Base-by-base conservation (phyloP, 108 stramenopile genomes). In the Cyclotella cryptica region DNA sequence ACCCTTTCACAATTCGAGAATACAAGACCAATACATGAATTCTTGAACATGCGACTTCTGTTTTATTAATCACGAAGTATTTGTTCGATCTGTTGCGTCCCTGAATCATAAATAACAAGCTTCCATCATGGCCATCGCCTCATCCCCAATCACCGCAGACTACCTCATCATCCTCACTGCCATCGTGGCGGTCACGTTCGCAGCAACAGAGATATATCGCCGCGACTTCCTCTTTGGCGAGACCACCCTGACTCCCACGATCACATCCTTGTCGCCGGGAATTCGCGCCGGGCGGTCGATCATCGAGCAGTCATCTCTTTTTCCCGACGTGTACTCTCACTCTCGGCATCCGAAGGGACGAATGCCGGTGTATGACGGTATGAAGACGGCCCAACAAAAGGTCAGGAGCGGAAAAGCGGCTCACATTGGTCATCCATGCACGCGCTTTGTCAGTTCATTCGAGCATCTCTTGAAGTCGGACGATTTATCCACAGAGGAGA, bases 391-490 rank as follows among this genome's bases (percentile, higher is more conserved):
- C 22, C 13, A 55, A 8, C 3, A 55, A 12, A 55, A 24, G 55
- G 2, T 55, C 4, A 21, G 24, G 55, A 55, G 55, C 24, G 55
- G 55, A 5, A 22, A 55, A 12, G 55, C 55, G 11, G 55, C 55
- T 24, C 55, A 55, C 3, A 55, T 55, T 55, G 55, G 55, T 24
- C 55, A 55, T 55, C 55, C 55, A 21, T 55, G 55, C 8, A 55
- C 55, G n/a, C 55, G 55, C 19, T 55, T 55, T 24, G 55, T 55
- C 2, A 55, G 55, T 55, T n/a, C 55, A 8, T 55, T 55, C 24
- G 24, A 55, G 55, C 24, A 55, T 8, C 35, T 35, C 35, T 24
- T 55, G 22, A 26, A 26, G 22, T 55, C 55, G 3, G 55, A 55
- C 21, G 24, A 26, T 24, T 21, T 26, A 55, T 24, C 55, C 13